These are phyloP conservation scores for Ogataea haglerorum DNA, from an alignment of 805 yeast genomes.

Conservation along the genomic window DNA sequence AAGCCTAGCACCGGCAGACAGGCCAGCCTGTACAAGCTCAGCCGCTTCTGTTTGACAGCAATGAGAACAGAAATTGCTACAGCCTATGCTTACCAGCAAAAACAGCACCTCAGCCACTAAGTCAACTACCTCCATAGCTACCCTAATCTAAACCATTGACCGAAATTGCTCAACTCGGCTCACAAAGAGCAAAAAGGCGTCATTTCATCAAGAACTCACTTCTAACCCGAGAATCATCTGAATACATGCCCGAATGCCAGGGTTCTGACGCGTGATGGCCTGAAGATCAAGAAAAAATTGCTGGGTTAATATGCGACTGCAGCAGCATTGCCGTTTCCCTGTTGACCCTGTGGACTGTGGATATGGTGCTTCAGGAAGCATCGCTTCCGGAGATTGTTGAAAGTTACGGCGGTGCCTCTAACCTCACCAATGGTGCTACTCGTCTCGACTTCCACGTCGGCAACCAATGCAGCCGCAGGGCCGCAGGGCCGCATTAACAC, in stretches of 20 bases:
- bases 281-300: slow-evolving; percentile 33
- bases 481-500: slow-evolving; percentile 39
- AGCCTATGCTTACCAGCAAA: slow-evolving; percentile 20
- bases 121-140: slow-evolving; percentile 17
- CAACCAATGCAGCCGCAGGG: slow-evolving; percentile 40
- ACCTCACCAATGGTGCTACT: slow-evolving; percentile 29
- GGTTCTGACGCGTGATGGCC: slow-evolving; percentile 35
- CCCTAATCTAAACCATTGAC: too few relatives aligned
- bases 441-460: slow-evolving; percentile 44
- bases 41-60: too few relatives aligned
- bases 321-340: slow-evolving; percentile 56
- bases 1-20: too few relatives aligned
- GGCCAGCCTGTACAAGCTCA: too few relatives aligned
- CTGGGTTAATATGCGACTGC: slow-evolving; percentile 33
- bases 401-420: slow-evolving; percentile 40
- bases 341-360: slow-evolving; percentile 54
- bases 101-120: slow-evolving; percentile 17
- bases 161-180: slow-evolving; percentile 14
- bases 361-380: slow-evolving; percentile 51
- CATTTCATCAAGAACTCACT: slow-evolving; percentile 27
- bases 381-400: slow-evolving; percentile 41
- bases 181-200: slow-evolving; percentile 23
- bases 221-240: slow-evolving; percentile 38
- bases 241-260: slow-evolving; percentile 36
- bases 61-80: too few relatives aligned